A percentile compares a stretch with the other conserved stretches of the same genome.
Conservation (phyloP, 495 filamentous ascomycete genomes). For the Letharia columbiana region DNA sequence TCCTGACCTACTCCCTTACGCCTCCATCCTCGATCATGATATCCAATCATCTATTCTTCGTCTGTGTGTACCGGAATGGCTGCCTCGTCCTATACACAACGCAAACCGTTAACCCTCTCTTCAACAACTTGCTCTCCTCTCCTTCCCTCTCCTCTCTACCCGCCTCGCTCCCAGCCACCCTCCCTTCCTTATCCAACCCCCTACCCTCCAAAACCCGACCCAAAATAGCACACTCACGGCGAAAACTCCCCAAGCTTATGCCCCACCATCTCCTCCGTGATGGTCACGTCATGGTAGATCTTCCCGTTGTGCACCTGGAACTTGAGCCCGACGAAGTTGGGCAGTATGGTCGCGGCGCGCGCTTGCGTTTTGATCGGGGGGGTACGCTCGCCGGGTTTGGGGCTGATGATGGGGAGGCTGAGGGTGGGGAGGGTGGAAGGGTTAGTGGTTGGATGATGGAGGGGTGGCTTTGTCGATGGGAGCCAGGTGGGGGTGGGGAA, state of each 20-base stretch:
- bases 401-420: conserved; percentile 40
- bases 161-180: background rate
- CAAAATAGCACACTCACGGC: conserved; percentile 49
- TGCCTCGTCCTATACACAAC: conserved; percentile 63
- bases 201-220: background rate
- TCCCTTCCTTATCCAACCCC: no score
- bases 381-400: conserved; percentile 51
- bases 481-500: background rate
- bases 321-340: conserved; percentile 86
- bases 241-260: conserved; percentile 96
- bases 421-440: background rate
- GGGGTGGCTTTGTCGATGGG: background rate
- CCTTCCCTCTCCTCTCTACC: background rate
- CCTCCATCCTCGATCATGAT: background rate
- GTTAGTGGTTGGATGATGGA: background rate
- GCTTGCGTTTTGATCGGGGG: conserved; percentile 82
- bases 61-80: conserved; percentile 69
- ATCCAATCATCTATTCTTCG: conserved; percentile 56
- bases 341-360: conserved; percentile 84
- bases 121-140: background rate
- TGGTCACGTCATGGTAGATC: conserved; percentile 74
- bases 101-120: background rate
- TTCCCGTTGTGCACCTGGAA: conserved; percentile 97
- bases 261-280: conserved; percentile 98
- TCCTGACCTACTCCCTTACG: background rate